Conservation (phyloP, 495 filamentous ascomycete species). For the Penicillium samsonianum region DNA sequence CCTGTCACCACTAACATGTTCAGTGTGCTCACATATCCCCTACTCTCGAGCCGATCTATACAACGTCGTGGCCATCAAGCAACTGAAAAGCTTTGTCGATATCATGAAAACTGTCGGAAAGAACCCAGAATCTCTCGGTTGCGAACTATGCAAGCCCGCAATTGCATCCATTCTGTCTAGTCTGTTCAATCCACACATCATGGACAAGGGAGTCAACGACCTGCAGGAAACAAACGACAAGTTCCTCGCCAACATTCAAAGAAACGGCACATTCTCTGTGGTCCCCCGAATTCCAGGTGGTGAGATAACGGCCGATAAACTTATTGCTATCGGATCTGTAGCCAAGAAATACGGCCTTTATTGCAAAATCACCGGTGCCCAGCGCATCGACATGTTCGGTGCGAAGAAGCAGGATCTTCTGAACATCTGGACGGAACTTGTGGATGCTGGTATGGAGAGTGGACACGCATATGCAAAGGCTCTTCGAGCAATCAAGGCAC, state of each 20-base stretch:
- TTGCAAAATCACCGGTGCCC: constrained; percentile 93
- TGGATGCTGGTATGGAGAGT: constrained; percentile 91
- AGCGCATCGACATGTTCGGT: constrained; percentile 95
- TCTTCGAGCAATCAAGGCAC: constrained; percentile 79
- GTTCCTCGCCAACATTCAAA: constrained; percentile 92
- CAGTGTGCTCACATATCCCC: constrained; percentile 81
- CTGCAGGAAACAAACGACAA: constrained; percentile 94
- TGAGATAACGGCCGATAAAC: constrained; percentile 88
- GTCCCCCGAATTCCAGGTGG: constrained; percentile 83
- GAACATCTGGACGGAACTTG: constrained; percentile 82
- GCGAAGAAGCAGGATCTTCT: constrained; percentile 89
- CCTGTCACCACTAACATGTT: constrained; percentile 16
- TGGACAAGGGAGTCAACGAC: constrained; percentile 72
- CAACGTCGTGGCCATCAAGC: constrained; percentile 85
- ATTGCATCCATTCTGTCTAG: constrained; percentile 84
- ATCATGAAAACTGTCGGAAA: constrained; percentile 84
- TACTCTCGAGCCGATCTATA: constrained; percentile 88
- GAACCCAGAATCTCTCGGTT: constrained; percentile 74
- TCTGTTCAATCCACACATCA: constrained; percentile 83
- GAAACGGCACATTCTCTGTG: constrained; percentile 91
- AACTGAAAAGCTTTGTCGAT: constrained; percentile 70
- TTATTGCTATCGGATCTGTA: constrained; percentile 85
- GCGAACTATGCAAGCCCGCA: constrained; percentile 88
- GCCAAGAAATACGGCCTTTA: constrained; percentile 89
- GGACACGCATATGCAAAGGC: constrained; percentile 95